These are phyloP conservation scores for Chlorella sp. DNA, from an alignment of 139 green algal species.

Conservation along the genomic window DNA sequence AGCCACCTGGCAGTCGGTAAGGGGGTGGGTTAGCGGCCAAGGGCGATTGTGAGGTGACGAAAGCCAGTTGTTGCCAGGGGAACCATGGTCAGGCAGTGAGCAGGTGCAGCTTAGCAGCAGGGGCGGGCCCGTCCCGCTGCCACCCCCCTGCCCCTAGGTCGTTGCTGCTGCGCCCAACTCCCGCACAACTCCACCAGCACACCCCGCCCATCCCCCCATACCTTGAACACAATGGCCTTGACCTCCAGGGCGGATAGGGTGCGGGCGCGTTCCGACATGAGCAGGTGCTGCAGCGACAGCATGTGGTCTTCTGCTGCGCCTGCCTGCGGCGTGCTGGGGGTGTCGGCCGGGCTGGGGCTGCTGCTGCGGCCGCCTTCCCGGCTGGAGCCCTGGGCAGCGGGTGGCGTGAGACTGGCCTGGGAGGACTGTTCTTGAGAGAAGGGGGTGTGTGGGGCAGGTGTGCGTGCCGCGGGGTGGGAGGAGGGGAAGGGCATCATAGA, in stretches of 20 bases:
- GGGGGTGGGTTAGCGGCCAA: neutral
- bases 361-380: neutral
- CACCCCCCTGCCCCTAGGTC: too few relatives aligned
- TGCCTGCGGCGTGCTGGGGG: neutral
- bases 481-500: too few relatives aligned
- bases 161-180: too few relatives aligned
- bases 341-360: neutral
- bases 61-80: too few relatives aligned
- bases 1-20: neutral
- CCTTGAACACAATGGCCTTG: constrained; percentile 42
- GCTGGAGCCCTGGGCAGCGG: too few relatives aligned
- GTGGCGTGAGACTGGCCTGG: too few relatives aligned
- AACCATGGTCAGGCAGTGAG: neutral
- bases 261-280: constrained; percentile 36
- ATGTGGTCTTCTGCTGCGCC: neutral
- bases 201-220: neutral
- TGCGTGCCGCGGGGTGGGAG: neutral
- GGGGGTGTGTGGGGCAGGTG: neutral
- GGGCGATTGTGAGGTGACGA: too few relatives aligned
- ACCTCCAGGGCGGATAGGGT: constrained; percentile 33
- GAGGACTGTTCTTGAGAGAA: neutral
- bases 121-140: too few relatives aligned
- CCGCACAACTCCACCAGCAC: too few relatives aligned
- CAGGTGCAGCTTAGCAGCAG: too few relatives aligned
- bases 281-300: constrained; percentile 39